Percentiles rank a stretch among this genome's conserved stretches.
Evolutionary conservation across 805 yeast species (phyloP).

Genomic region (Schwanniomyces polymorphus): DNA sequence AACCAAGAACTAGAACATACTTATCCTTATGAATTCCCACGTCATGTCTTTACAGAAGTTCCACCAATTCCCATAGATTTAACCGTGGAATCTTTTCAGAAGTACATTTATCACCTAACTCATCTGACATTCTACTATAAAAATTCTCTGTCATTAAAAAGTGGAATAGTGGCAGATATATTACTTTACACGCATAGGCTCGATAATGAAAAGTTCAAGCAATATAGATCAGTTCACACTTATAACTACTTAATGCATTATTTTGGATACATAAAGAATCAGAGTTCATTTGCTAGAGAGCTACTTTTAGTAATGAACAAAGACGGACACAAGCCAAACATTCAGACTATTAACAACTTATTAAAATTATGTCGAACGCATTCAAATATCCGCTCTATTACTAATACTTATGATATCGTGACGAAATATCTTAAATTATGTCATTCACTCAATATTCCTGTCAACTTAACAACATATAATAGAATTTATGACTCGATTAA

Average conservation of each 20-base stretch:
- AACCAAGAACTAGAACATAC: constrained; percentile 10
- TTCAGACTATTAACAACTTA: constrained; percentile 39
- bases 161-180: constrained; percentile 38
- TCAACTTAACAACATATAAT: constrained; percentile 35
- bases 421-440: constrained; percentile 30
- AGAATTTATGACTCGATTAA: constrained; percentile 37
- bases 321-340: constrained; percentile 41
- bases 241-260: constrained; percentile 39
- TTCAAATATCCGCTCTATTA: constrained; percentile 27
- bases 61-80: constrained; percentile 32
- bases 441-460: constrained; percentile 20
- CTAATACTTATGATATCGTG: constrained; percentile 32
- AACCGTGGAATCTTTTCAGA: constrained; percentile 25
- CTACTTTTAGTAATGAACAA: constrained; percentile 39
- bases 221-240: constrained; percentile 32
- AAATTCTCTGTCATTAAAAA: constrained; percentile 30
- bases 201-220: constrained; percentile 27
- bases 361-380: constrained; percentile 31
- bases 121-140: constrained; percentile 31
- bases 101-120: constrained; percentile 36
- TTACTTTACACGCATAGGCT: constrained; percentile 38
- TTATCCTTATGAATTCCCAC: constrained; percentile 13
- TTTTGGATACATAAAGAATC: constrained; percentile 41
- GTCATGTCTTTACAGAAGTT: constrained; percentile 26
- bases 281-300: constrained; percentile 39